Evolutionary conservation across 1,284 basidiomycete genomes (phyloP).

Genomic region (Malassezia yamatoensis): DNA sequence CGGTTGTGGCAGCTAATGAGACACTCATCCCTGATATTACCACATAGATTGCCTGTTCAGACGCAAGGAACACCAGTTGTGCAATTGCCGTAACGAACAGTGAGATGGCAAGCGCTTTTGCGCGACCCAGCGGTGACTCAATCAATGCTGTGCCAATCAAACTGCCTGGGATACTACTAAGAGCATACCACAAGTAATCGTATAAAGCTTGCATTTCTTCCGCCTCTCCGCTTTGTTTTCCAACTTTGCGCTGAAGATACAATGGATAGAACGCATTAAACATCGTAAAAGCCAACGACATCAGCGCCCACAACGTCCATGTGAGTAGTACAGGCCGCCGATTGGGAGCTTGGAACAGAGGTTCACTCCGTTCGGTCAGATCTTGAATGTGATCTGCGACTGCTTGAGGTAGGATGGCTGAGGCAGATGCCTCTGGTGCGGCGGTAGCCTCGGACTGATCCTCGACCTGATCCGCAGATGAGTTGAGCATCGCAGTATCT

Average conservation of each 20-base stretch:
- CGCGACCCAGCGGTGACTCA: slow-evolving; percentile 65
- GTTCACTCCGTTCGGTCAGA: background rate
- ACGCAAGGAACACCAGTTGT: slow-evolving; percentile 22
- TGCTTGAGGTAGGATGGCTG: background rate
- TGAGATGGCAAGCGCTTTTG: slow-evolving; percentile 54
- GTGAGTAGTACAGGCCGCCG: slow-evolving; percentile 37
- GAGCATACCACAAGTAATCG: slow-evolving; percentile 35
- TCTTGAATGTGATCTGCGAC: background rate
- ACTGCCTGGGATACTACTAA: slow-evolving; percentile 32
- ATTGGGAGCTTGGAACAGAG: background rate
- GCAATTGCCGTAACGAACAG: slow-evolving; percentile 24
- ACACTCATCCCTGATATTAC: slow-evolving; percentile 23
- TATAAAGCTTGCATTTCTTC: slow-evolving; percentile 22
- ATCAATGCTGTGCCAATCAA: slow-evolving; percentile 83
- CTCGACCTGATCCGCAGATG: background rate
- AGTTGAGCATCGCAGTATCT: background rate
- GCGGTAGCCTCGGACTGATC: background rate
- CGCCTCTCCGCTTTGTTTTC: slow-evolving; percentile 5
- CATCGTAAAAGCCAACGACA: slow-evolving; percentile 68
- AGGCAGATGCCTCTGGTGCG: background rate
- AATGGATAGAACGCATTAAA: slow-evolving; percentile 95
- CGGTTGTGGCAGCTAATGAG: slow-evolving; percentile 31
- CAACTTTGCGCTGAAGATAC: slow-evolving; percentile 52
- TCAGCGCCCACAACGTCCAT: slow-evolving; percentile 50
- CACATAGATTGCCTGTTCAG: background rate